Base-by-base conservation (phyloP, 768 basidiomycete genomes). In the Amanita exitialis region DNA sequence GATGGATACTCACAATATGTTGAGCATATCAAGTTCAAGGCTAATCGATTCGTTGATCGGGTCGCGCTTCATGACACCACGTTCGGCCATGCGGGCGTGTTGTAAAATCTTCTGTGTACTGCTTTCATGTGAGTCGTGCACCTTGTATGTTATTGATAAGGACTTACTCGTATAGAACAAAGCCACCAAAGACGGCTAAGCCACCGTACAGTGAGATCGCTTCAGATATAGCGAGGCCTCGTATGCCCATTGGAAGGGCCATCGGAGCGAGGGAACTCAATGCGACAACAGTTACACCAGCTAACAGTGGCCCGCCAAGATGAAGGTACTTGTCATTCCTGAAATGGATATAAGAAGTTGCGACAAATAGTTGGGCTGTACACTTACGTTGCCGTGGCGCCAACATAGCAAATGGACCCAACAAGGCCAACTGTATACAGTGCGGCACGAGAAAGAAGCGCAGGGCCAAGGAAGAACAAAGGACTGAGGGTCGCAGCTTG, bases 401-500 rank as follows among this genome's bases (percentile, higher is more conserved):
- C 91, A 20, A 95, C 76, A 62, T 90, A 95, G 10, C 83, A 83
- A 23, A 94, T 77, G 2, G 86, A 79, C 3, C 89, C 90, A n/a
- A 91, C 86, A 2, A 89, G 79, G 23, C 90, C 90, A 34, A 81
- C 76, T 0, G 91, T 93, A 67, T 95, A 95, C 2, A 95, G 69
- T 4, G 89, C 91, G 7, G 91, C 91, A 27, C 91, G 81, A 15
- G 85, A 84, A 45, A 95, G 75, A 55, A 94, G 77, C 10, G 87
- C 89, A 2, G 91, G 91, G 59, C 74, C 83, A 42, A 92, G 65
- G 75, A 94, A 92, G 70, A 90, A 91, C n/a, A 95, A 64, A 2
- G 91, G 91, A 55, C 85, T 86, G 37, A 95, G 72, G 2, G 87
- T 89, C 6, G 88, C 85, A 6, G 88, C 88, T 69, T 94, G 91